Base-by-base conservation (phyloP, 345 rosid genomes). In the Citrus cavaleriei region DNA sequence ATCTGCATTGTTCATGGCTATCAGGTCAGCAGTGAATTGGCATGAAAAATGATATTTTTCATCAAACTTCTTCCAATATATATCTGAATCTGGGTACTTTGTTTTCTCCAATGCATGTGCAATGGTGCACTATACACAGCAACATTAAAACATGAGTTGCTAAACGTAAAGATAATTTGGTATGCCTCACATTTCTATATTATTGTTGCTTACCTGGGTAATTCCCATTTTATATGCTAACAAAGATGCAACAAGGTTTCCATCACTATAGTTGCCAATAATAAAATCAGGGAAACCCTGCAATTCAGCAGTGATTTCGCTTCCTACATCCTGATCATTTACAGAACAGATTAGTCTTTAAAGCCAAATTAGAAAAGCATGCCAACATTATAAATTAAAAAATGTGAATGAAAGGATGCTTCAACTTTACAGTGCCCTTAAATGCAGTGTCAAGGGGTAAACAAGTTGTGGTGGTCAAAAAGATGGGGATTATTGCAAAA, bases 21-120 rank as follows among this genome's bases (percentile, higher is more conserved):
- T 86, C 38, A 96, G 69, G 83, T 96, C 99, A 83, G 99, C 99
- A 63, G 98, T 94, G 86, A 96, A 91, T 68, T 94, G 99, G 79
- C 99, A 96, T 51, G 98, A 92, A 91, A 96, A 96, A 81, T 96
- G 99, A 84, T 96, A 94, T 82, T 96, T 94, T 25, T 87, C 90
- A 59, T 96, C 98, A 74, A 90, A 97, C 14, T 92, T 93, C 83
- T 90, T 94, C 99, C 99, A 97, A 83, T 94, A 97, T 70, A 97
- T 88, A 89, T 97, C 98, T 42, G 99, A 97, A 73, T 97, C 97
- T n/a, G 98, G 98, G 89, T 94, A 97, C 85, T 96, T 97, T 12
- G 99, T 94, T 84, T 97, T 97, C 93, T 94, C 98, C 93, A 94
- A 75, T 42, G 99, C 99, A 91, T 94, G 99, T 12, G 98, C 99